Conservation (phyloP, 1,284 basidiomycete genomes). For the Boletus sp. region DNA sequence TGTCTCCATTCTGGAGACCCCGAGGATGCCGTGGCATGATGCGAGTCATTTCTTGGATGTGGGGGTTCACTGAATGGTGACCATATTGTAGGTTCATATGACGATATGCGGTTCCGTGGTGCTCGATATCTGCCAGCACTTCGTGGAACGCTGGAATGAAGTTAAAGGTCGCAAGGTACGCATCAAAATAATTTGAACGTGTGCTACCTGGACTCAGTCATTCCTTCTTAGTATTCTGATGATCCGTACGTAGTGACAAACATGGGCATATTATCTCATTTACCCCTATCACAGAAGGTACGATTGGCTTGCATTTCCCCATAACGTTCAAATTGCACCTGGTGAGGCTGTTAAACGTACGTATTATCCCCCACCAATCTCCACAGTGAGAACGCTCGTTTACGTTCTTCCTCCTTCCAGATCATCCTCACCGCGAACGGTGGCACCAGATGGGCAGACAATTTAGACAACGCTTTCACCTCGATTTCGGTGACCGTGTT, state of each 20-base stretch:
- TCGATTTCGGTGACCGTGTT: conserved; percentile 31
- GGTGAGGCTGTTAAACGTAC: conserved; percentile 63
- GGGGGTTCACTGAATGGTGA: not conserved
- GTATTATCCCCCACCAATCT: conserved; percentile 13
- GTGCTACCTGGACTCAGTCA: conserved; percentile 9
- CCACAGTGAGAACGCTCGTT: not conserved
- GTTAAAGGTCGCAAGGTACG: conserved; percentile 72
- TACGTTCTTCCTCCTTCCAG: conserved; percentile 32
- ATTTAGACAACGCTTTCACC: conserved; percentile 60
- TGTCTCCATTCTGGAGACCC: conserved; percentile 65
- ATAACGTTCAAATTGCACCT: conserved; percentile 55
- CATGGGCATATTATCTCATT: conserved; percentile 1
- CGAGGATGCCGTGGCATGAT: conserved; percentile 90
- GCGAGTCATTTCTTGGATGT: conserved; percentile 38
- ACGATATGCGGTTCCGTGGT: conserved; percentile 81
- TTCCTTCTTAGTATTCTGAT: conserved; percentile 44
- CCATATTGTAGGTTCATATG: conserved; percentile 63
- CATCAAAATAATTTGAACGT: not conserved
- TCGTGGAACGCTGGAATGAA: conserved; percentile 85
- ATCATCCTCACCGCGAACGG: conserved; percentile 64
- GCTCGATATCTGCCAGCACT: conserved; percentile 88
- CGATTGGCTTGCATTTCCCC: conserved; percentile 83
- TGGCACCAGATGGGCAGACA: conserved; percentile 57
- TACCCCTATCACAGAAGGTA: conserved; percentile 39
- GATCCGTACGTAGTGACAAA: conserved; percentile 41